These are phyloP conservation scores for Magnusiomyces tetraspermus DNA, from an alignment of 1,139 yeast genomes.

Conservation along the genomic window DNA sequence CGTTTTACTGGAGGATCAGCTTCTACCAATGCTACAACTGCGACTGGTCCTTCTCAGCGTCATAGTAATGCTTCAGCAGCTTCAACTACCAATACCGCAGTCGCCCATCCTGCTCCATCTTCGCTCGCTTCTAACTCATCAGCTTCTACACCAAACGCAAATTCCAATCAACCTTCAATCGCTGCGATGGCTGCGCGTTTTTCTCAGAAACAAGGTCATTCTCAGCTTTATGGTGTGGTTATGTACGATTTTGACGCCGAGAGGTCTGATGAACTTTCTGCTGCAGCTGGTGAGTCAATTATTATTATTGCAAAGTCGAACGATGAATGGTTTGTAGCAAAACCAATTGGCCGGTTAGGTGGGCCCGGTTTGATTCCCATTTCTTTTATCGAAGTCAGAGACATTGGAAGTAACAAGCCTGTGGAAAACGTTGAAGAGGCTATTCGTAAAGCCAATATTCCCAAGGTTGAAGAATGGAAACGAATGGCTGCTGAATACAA, in stretches of 20 bases:
- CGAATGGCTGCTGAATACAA: conserved; percentile 82
- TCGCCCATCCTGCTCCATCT: background rate
- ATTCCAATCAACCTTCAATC: conserved; percentile 2
- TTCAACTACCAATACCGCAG: background rate
- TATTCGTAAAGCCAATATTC: conserved; percentile 58
- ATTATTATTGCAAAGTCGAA: conserved; percentile 94
- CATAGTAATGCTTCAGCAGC: conserved; percentile 1
- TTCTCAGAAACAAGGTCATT: conserved; percentile 8
- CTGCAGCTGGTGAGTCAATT: conserved; percentile 76
- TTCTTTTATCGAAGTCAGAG: conserved; percentile 76
- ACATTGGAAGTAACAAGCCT: conserved; percentile 54
- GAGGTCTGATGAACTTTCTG: conserved; percentile 77
- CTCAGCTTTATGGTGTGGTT: conserved; percentile 53
- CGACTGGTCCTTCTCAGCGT: background rate
- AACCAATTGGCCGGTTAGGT: conserved; percentile 88
- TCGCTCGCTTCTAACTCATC: background rate
- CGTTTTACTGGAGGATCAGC: background rate
- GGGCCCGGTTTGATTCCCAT: conserved; percentile 97
- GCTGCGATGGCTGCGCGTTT: background rate
- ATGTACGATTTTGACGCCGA: conserved; percentile 84
- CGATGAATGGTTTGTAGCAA: conserved; percentile 97
- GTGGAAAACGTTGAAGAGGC: conserved; percentile 42
- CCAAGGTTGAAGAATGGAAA: conserved; percentile 95
- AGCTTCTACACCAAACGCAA: background rate
- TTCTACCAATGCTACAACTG: background rate